Evolutionary conservation across 148 eudicot species (phyloP).

Genomic region (Fagopyrum esculentum): DNA sequence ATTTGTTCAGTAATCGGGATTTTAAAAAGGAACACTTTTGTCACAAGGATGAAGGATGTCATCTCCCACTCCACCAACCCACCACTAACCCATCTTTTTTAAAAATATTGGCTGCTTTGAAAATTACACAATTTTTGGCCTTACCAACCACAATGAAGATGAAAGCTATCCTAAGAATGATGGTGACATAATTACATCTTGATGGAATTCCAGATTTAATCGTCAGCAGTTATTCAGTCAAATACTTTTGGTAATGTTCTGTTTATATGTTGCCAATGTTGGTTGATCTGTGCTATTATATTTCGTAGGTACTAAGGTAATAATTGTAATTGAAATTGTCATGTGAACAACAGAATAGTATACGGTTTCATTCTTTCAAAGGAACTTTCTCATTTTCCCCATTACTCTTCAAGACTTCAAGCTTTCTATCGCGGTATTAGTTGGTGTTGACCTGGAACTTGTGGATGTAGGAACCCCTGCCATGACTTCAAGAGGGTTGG

Average conservation of each 20-base stretch:
- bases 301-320: not conserved
- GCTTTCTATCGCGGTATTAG: not conserved
- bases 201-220: not conserved
- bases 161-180: not conserved
- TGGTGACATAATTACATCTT: not conserved
- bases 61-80: not conserved
- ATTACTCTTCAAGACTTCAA: not conserved
- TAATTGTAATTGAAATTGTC: not conserved
- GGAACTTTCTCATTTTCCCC: not conserved
- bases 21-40: not conserved
- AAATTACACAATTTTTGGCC: not conserved
- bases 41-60: not conserved
- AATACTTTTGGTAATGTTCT: not conserved
- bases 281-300: not conserved
- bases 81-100: not conserved
- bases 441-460: not conserved
- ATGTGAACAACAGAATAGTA: not conserved
- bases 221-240: not conserved
- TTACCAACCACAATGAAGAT: not conserved
- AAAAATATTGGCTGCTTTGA: not conserved
- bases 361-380: not conserved
- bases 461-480: slow-evolving; percentile 79
- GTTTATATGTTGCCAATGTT: not conserved
- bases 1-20: not conserved
- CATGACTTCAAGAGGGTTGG: slow-evolving; percentile 96